Percentiles rank a stretch among this genome's conserved stretches.
Conservation (phyloP, 2,329 filamentous ascomycete genomes). For the Periconia macrospinosa region DNA sequence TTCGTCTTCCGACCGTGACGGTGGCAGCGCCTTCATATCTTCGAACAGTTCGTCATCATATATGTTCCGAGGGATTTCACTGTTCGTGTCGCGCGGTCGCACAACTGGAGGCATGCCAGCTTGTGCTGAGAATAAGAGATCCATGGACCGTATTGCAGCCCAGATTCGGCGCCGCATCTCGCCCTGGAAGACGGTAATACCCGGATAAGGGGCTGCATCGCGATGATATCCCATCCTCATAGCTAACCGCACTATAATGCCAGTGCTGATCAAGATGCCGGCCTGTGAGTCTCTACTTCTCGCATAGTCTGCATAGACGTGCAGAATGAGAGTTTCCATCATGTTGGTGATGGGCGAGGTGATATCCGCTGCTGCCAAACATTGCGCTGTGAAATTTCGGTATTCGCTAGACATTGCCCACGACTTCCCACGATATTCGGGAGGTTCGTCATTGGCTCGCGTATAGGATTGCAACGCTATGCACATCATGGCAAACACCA, state of each 20-base stretch:
- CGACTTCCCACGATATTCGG: constrained; percentile 72
- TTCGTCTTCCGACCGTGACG: constrained; percentile 67
- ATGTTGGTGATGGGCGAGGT: constrained; percentile 74
- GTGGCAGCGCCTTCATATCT: constrained; percentile 67
- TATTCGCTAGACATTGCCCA: constrained; percentile 58
- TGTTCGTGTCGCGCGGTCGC: constrained; percentile 73
- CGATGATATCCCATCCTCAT: constrained; percentile 79
- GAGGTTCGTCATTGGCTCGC: constrained; percentile 76
- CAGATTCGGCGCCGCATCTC: constrained; percentile 68
- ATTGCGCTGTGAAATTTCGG: constrained; percentile 74
- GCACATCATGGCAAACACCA: constrained; percentile 76
- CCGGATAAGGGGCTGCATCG: constrained; percentile 73
- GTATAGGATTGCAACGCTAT: constrained; percentile 79
- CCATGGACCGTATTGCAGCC: constrained; percentile 72
- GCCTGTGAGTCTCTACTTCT: constrained; percentile 74
- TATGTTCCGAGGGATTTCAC: constrained; percentile 73
- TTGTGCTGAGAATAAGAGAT: constrained; percentile 78
- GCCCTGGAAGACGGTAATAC: constrained; percentile 71
- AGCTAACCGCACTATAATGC: constrained; percentile 62
- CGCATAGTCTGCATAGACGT: constrained; percentile 75
- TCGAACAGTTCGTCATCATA: constrained; percentile 80
- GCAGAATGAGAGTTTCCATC: constrained; percentile 76
- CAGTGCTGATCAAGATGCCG: constrained; percentile 63
- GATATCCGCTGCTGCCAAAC: constrained; percentile 74
- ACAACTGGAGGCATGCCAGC: constrained; percentile 66